A percentile compares a stretch with the other conserved stretches of the same genome.
These are phyloP conservation scores for Suhomyces pyralidae DNA, from an alignment of 805 yeast genomes.

Conservation along the genomic window DNA sequence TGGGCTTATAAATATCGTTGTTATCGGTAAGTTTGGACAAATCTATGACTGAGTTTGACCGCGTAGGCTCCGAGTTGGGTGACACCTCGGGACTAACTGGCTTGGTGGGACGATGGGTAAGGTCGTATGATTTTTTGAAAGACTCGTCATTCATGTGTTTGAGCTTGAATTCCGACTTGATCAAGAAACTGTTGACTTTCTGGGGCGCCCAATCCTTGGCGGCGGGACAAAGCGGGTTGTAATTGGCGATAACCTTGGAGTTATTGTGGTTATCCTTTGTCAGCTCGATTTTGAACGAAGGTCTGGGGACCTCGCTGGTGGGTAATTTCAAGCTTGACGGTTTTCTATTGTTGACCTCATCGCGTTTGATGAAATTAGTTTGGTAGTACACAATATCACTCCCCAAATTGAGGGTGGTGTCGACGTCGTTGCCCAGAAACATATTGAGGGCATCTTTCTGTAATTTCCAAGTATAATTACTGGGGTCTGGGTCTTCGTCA, in stretches of 20 bases:
- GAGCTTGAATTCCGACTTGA: slow-evolving; percentile 32
- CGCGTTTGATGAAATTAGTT: slow-evolving; percentile 39
- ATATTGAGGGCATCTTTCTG: slow-evolving; percentile 32
- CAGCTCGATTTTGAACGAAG: slow-evolving; percentile 32
- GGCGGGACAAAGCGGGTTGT: slow-evolving; percentile 36
- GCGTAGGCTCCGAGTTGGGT: slow-evolving; percentile 40
- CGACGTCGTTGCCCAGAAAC: slow-evolving; percentile 21
- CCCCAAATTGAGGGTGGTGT: slow-evolving; percentile 34
- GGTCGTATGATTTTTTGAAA: slow-evolving; percentile 30
- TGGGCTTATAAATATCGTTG: slow-evolving; percentile 37
- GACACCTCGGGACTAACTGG: slow-evolving; percentile 43
- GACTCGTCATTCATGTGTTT: slow-evolving; percentile 38
- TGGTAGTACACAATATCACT: slow-evolving; percentile 43
- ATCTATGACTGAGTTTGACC: slow-evolving; percentile 40
- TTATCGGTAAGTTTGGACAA: slow-evolving; percentile 31
- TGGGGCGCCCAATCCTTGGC: slow-evolving; percentile 42
- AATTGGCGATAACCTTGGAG: slow-evolving; percentile 6
- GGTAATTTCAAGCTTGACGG: slow-evolving; percentile 6
- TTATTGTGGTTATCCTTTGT: slow-evolving; percentile 10
- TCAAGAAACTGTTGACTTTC: slow-evolving; percentile 19
- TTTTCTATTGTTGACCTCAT: slow-evolving; percentile 19
- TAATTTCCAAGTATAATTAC: slow-evolving; percentile 29
- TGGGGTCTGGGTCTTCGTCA: slow-evolving; percentile 6
- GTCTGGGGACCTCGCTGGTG: slow-evolving; percentile 24
- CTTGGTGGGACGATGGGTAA: slow-evolving; percentile 29